Base-by-base conservation (phyloP, 2,329 filamentous ascomycete genomes). In the Aureobasidium lini region DNA sequence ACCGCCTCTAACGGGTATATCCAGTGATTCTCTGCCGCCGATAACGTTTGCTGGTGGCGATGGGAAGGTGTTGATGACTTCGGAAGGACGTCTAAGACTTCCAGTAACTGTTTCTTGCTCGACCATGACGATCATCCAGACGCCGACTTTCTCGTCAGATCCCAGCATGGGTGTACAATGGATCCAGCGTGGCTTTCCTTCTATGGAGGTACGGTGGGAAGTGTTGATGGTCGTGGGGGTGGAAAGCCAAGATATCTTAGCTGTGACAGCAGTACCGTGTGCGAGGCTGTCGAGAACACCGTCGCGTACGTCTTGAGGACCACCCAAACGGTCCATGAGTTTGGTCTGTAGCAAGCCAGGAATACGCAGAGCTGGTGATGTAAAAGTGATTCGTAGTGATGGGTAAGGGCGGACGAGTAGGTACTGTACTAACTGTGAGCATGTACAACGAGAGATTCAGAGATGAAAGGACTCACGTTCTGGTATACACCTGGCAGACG, bases 371-470 rank as follows among this genome's bases (percentile, higher is more conserved):
- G 83, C 81, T 0, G 86, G 85, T 1, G 84, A 87, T 2, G 86
- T 86, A 68, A 89, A 89, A 1, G 88, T 78, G 54, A 89, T 84
- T 1, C 82, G 80, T 0, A 89, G 75, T 37, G 78, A 85, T 1
- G 86, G 86, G 63, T 83, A 83, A 0, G 86, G 86, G 4, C 86
- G 77, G 5, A 87, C 80, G 16, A 87, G 79, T n/a, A 87, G 76
- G 65, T 85, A 87, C 65, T 85, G 61, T 15, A 32, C 6, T 9
- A 15, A 13, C 1, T 15, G 23, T 32, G 28, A 57, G 47, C 47
- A 3, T 32, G 18, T 34, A 6, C 1, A 28, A 10, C 1, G 23
- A 11, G 15, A 16, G 3, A 10, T 9, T 3, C 16, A 13, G 4
- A 42, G 11, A 57, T 32, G 15, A 16, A 11, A 39, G 29, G 10